Percentiles rank a stretch among this genome's conserved stretches.
Evolutionary conservation across 495 filamentous ascomycete species (phyloP).

Genomic region (Entonaema liquescens): DNA sequence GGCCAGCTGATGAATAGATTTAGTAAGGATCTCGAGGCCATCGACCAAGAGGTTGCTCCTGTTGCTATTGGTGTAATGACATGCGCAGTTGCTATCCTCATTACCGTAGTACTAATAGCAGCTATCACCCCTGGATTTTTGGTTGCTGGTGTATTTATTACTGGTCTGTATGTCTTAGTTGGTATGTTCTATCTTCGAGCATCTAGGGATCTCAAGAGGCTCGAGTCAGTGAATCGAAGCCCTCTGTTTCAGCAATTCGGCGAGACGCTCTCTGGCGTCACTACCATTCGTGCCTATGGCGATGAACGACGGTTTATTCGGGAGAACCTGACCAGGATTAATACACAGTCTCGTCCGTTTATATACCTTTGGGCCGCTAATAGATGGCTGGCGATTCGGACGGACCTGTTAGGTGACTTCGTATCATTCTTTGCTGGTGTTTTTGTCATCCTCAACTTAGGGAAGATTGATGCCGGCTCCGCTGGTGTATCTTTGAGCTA

Average conservation of each 20-base stretch:
- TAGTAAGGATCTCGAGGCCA: constrained; percentile 93
- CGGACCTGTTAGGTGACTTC: constrained; percentile 88
- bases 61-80: constrained; percentile 74
- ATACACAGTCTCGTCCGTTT: constrained; percentile 90
- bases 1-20: constrained; percentile 99
- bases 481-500: constrained; percentile 98
- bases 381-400: constrained; percentile 92
- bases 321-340: constrained; percentile 89
- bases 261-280: constrained; percentile 92
- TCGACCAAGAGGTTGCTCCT: constrained; percentile 96
- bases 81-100: constrained; percentile 71
- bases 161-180: constrained; percentile 79
- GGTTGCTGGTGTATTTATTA: constrained; percentile 87
- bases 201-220: constrained; percentile 89
- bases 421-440: constrained; percentile 95
- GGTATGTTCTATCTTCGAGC: constrained; percentile 90
- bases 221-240: constrained; percentile 94
- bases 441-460: constrained; percentile 86
- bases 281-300: constrained; percentile 97
- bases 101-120: constrained; percentile 91
- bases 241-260: constrained; percentile 98
- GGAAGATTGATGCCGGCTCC: constrained; percentile 88
- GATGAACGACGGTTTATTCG: constrained; percentile 93
- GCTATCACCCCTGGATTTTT: constrained; percentile 93
- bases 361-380: constrained; percentile 98